Base-by-base conservation (phyloP, 768 basidiomycete species). In the Psilocybe cubensis region DNA sequence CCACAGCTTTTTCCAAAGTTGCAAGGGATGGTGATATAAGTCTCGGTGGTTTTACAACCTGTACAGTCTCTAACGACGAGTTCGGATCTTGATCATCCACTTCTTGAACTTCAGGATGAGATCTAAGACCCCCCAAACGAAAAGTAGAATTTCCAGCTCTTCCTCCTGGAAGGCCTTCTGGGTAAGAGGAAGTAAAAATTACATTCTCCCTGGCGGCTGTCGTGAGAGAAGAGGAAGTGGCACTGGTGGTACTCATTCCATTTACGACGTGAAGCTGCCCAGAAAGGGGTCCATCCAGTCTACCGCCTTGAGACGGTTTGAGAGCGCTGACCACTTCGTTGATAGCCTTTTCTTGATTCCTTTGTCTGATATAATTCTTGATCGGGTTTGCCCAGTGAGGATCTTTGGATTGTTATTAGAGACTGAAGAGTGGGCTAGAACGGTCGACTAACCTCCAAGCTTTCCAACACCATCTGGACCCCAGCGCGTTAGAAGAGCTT, bases 1-100 rank as follows among this genome's bases (percentile, higher is more conserved):
- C 89, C 57, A 94, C 92, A 49, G 95, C 93, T 71, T 91, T 95
- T 73, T 99, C 96, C 68, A 98, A 79, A 27, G 96, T 97, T 41
- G 88, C 81, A 55, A 99, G 80, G 52, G 95, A 96, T 35, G 96
- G 95, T 12, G 81, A 85, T 67, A 98, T 89, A 52, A 80, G 75
- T 70, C 81, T 82, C 63, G 75, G 79, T 40, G 70, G 76, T 56
- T 60, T 69, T 59, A 65, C 63, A 12, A 68, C 65, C 62, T 70
- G 54, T 62, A 71, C 68, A 64, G 60, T 63, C 51, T 64, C 69
- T 54, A 76, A 74, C 59, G 67, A 54, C 44, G 68, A 59, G 43
- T 58, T 53, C 45, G 70, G 60, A 49, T 71, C 67, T 54, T 76
- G 75, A 52, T 83, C 82, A 61, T 87, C 83, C 61, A 78, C 79